These are phyloP conservation scores for Sugiyamaella pinicola DNA, from an alignment of 1,139 yeast species.

Conservation along the genomic window DNA sequence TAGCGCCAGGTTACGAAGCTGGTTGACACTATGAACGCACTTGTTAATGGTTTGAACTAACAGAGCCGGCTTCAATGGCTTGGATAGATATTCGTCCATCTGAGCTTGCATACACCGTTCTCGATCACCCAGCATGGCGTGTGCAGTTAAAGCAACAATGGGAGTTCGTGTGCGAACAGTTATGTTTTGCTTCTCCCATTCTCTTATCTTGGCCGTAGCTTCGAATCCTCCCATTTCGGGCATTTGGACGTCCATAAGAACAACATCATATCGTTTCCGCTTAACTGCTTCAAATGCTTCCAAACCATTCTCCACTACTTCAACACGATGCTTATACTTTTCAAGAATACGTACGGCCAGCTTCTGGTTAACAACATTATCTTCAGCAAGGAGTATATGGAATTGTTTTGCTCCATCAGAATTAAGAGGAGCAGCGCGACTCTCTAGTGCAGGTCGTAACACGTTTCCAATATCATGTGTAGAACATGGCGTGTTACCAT, in stretches of 20 bases:
- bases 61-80: conserved; percentile 81
- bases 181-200: conserved; percentile 80
- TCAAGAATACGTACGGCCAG: conserved; percentile 80
- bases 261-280: conserved; percentile 69
- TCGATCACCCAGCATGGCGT: conserved; percentile 89
- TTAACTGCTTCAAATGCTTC: conserved; percentile 80
- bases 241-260: conserved; percentile 93
- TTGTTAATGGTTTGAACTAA: conserved; percentile 82
- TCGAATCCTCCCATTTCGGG: conserved; percentile 95
- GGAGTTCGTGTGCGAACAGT: conserved; percentile 81
- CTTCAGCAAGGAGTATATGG: conserved; percentile 80
- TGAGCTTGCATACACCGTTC: conserved; percentile 84
- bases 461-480: conserved; percentile 80
- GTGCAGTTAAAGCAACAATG: conserved; percentile 86
- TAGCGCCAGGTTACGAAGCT: conserved; percentile 43
- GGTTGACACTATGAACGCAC: conserved; percentile 61
- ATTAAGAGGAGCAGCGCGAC: conserved; percentile 76
- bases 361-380: conserved; percentile 83
- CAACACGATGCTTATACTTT: conserved; percentile 79
- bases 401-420: conserved; percentile 77
- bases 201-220: conserved; percentile 81
- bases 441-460: conserved; percentile 79
- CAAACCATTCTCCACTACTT: conserved; percentile 82
- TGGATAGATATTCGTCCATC: conserved; percentile 87
- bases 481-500: conserved; percentile 86